A percentile compares a stretch with the other conserved stretches of the same genome.
phyloP scores from a whole-genome alignment of 192 early-diverging fungal species.

The Dispira parvispora region DNA sequence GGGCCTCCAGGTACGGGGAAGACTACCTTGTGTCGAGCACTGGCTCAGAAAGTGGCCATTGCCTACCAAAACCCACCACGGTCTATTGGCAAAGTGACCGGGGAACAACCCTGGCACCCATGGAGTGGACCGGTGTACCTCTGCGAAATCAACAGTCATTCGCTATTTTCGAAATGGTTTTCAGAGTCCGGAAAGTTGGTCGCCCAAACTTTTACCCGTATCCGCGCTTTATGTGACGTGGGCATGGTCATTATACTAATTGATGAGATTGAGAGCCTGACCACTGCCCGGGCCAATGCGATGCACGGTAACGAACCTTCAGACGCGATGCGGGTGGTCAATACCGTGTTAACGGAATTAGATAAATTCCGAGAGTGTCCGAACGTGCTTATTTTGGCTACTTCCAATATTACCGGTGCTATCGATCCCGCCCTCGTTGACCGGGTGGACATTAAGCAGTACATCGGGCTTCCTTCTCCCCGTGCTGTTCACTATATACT shows the following conservation, averaged over 20 bases:
- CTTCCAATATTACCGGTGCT: slow-evolving; percentile 54
- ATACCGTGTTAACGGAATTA: slow-evolving; percentile 54
- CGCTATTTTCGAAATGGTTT: slow-evolving; percentile 61
- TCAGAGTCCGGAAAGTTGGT: slow-evolving; percentile 55
- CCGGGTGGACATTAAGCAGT: slow-evolving; percentile 48
- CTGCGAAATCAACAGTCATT: slow-evolving; percentile 56
- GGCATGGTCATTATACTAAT: slow-evolving; percentile 33
- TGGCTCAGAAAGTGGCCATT: slow-evolving; percentile 47
- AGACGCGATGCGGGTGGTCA: slow-evolving; percentile 50
- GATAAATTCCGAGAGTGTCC: slow-evolving; percentile 36
- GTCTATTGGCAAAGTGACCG: not conserved
- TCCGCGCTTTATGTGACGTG: slow-evolving; percentile 36
- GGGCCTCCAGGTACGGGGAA: slow-evolving; percentile 57
- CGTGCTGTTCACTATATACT: slow-evolving; percentile 40
- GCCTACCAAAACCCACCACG: too few relatives aligned
- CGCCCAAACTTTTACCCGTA: slow-evolving; percentile 36
- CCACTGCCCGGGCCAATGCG: slow-evolving; percentile 41
- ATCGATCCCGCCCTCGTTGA: slow-evolving; percentile 43
- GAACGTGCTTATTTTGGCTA: slow-evolving; percentile 51
- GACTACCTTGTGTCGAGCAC: slow-evolving; percentile 41
- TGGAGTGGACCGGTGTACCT: slow-evolving; percentile 19
- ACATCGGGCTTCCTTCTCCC: slow-evolving; percentile 31
- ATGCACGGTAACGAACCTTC: slow-evolving; percentile 45
- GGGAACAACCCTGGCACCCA: not conserved
- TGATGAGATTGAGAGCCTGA: slow-evolving; percentile 62